Base-by-base conservation (phyloP, 306 rosid species). In the Lathyrus tuberosus region DNA sequence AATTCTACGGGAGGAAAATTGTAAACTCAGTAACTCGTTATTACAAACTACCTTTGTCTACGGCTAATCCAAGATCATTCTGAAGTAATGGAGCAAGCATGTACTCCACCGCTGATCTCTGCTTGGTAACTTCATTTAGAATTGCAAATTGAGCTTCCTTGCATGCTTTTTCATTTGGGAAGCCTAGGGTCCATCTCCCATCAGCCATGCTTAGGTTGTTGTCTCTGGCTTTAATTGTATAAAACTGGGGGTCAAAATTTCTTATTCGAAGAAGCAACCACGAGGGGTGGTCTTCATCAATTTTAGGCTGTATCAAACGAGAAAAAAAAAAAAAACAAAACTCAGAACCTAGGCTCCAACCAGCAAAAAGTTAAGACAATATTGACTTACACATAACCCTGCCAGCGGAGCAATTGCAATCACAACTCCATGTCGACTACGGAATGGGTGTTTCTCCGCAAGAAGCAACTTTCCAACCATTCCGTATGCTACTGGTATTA, bases 141-240 rank as follows among this genome's bases (percentile, higher is more conserved):
- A 91, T 85, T 13, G 69, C 62, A 37, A 66, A 64, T 54, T 69
- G 79, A 69, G 96, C 96, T 65, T 80, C 84, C 75, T 87, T 86
- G 26, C 97, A 88, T 73, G 86, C 91, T 72, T 81, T 67, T 24
- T 79, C 83, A 65, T 79, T 72, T 42, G 86, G 74, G 73, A 91
- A 91, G 59, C 93, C 97, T 33, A 91, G 91, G 20, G 88, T 85
- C 96, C 97, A 91, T 86, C 77, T 83, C 74, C 97, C 97, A 82
- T 88, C 96, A 22, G 78, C 61, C 79, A 47, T 59, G 79, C 47
- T 62, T 37, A 60, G 37, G 67, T 68, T 72, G 65, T 74, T 68
- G 17, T 83, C 82, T 73, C 74, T 83, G 56, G 70, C 65, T 74
- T 75, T 86, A 30, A 8, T 65, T 47, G 71, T 60, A 69, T 65